Evolutionary conservation across 495 filamentous ascomycete species (phyloP), one percentile per base, ranked within the genome.

Genomic region (Clavariopsis aquatica): DNA sequence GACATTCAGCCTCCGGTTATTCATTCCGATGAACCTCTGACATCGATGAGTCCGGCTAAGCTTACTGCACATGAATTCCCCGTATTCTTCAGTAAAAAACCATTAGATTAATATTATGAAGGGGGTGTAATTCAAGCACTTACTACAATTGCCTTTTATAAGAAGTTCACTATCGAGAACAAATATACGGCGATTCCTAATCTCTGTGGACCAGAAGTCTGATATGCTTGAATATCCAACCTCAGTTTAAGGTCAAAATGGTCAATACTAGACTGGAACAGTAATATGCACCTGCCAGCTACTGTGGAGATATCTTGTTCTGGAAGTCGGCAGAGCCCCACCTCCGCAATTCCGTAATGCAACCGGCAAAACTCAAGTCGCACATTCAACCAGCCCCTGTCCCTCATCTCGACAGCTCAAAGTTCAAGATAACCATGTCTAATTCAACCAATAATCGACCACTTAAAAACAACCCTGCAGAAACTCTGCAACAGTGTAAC

Each of bases 351-450:
- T 54, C 12, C 52, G 27, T 29, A 17, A 3, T 7, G 6, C 38
- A 43, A n/a, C 38, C 38, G 38, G 38, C 38, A 43, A 43, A n/a
- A n/a, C 22, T 57, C 31, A 23, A 23, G 53, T 23, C 29, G 31
- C 6, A 3, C 5, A 23, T 41, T 24, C 24, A 43, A 20, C 27
- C 20, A 23, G 1, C 2, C 24, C 34, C 53, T 43, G n/a, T 23
- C 31, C 31, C 53, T 57, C 28, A 41, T 41, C 24, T 45, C 13
- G 31, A 27, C 29, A 23, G 12, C 22, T 8, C 27, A 43, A n/a
- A 45, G 31, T 43, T 45, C 13, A 28, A 41, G 31, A 43, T 57
- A 57, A 31, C 53, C 53, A 57, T 57, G 53, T 26, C 22, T 9
- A 20, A 23, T 43, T 17, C 6, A 3, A 34, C 53, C 53, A 57